Evolutionary conservation across 2,329 filamentous ascomycete genomes (phyloP).

Genomic region (Hypoxylon sp.): DNA sequence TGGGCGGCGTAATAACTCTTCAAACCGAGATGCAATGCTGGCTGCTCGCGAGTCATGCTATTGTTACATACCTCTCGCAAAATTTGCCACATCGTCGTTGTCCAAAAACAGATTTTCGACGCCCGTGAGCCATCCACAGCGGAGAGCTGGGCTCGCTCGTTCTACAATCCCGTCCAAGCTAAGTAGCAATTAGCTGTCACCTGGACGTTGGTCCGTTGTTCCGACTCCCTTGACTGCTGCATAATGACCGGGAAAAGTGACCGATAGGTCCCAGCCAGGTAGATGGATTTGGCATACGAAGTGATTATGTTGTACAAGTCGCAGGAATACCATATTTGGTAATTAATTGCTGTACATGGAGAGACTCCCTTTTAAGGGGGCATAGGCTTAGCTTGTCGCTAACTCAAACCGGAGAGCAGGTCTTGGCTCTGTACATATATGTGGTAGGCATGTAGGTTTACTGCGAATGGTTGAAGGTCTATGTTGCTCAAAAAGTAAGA

Average conservation of each 20-base stretch:
- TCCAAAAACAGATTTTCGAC: background rate
- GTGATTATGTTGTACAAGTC: slow-evolving; percentile 13
- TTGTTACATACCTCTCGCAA: slow-evolving; percentile 6
- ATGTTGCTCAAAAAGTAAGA: slow-evolving; percentile 23
- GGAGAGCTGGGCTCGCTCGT: background rate
- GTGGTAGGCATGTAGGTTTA: no score
- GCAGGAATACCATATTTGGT: slow-evolving; percentile 14
- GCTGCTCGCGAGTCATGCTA: slow-evolving; percentile 19
- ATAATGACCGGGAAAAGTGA: slow-evolving; percentile 22
- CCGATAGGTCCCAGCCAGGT: slow-evolving; percentile 12
- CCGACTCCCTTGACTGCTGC: slow-evolving; percentile 31
- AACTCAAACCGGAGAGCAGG: slow-evolving; percentile 10
- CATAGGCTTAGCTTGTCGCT: background rate
- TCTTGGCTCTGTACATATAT: slow-evolving; percentile 4
- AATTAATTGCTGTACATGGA: slow-evolving; percentile 7
- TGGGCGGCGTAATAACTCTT: slow-evolving; percentile 25
- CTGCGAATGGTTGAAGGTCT: slow-evolving; percentile 13
- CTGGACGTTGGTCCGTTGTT: slow-evolving; percentile 35
- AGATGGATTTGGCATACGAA: slow-evolving; percentile 9
- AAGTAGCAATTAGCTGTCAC: slow-evolving; percentile 23
- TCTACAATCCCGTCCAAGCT: slow-evolving; percentile 16
- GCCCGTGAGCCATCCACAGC: background rate
- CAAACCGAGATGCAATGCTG: slow-evolving; percentile 9
- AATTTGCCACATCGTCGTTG: slow-evolving; percentile 14
- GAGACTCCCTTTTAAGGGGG: background rate